Base-by-base conservation (phyloP, 305 asterid species). In the Withania somnifera region DNA sequence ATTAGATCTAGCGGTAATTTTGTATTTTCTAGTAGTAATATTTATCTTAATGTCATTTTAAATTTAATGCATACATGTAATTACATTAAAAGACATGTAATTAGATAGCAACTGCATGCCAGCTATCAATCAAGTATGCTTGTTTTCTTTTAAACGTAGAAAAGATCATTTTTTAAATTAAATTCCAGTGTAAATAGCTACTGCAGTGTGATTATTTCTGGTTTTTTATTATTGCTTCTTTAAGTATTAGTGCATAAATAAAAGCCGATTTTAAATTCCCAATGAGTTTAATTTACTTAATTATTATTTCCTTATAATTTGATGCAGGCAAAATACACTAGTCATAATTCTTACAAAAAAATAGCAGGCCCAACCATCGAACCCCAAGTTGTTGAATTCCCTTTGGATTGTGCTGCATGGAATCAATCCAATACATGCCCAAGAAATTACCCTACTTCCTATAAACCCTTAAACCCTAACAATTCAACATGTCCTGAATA, bases 401-500 rank as follows among this genome's bases (percentile, higher is more conserved):
- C 90, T 45, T 86, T 93, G 22, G 83, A 94, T 47, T 95, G 99
- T 91, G 26, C 47, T 76, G 57, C 91, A 77, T 92, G 97, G 97
- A 91, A 90, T 69, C 68, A 66, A 53, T 89, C 87, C 84, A 82
- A 81, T n/a, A 82, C 88, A 76, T 95, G 99, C 83, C 92, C 97
- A 22, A 66, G 47, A 45, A 86, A 80, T 77, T 88, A 94, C 86
- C 94, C 93, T 75, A 66, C 20, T 53, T 52, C 89, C 45, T 28
- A 80, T 52, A 50, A 60, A 42, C 42, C 57, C 13, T 32, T 45
- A 30, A 26, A 64, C 77, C 77, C 50, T 38, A 50, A 40, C 32
- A 50, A 24, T 30, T 30, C 77, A 22, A 81, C 89, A 20, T 96
- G 99, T 87, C 99, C 99, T 11, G 94, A 90, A 8, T 94, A 89